Conservation (phyloP, 2,329 filamentous ascomycete genomes). For the Phialophora expanda region DNA sequence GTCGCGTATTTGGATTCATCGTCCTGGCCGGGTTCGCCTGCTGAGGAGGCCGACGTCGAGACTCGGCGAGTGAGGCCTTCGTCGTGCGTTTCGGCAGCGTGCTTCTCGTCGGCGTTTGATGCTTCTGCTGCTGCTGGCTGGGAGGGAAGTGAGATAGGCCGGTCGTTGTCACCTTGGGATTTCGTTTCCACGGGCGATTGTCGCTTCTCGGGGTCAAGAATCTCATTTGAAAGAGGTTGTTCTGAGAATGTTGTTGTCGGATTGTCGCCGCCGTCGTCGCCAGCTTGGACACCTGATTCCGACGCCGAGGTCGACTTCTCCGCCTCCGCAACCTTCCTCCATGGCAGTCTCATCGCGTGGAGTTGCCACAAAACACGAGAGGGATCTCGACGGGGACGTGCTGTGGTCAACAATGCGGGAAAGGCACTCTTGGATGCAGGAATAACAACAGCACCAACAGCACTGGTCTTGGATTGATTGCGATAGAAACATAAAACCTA, state of each 20-base stretch:
- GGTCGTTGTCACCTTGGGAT: background rate
- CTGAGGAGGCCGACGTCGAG: slow-evolving; percentile 27
- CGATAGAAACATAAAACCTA: background rate
- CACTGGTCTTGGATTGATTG: background rate
- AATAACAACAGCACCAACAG: background rate
- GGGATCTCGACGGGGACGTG: background rate
- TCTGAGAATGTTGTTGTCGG: background rate
- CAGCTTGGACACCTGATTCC: slow-evolving; percentile 18
- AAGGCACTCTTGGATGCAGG: background rate
- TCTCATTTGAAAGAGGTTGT: slow-evolving; percentile 8
- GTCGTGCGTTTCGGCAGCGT: slow-evolving; percentile 12
- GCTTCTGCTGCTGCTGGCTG: slow-evolving; percentile 1
- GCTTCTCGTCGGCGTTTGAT: slow-evolving; percentile 4
- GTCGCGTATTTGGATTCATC: slow-evolving; percentile 39
- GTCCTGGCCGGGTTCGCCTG: slow-evolving; percentile 33
- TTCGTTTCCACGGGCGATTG: background rate
- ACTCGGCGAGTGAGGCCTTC: slow-evolving; percentile 21
- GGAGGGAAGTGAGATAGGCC: background rate
- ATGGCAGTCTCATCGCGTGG: slow-evolving; percentile 27
- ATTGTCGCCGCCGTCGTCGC: background rate
- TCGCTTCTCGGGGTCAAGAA: slow-evolving; percentile 19
- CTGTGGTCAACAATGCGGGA: background rate
- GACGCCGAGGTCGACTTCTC: slow-evolving; percentile 21
- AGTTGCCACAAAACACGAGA: background rate
- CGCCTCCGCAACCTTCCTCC: slow-evolving; percentile 26